These are phyloP conservation scores for Colletotrichum sansevieriae DNA, from an alignment of 2,329 filamentous ascomycete species.

Conservation along the genomic window DNA sequence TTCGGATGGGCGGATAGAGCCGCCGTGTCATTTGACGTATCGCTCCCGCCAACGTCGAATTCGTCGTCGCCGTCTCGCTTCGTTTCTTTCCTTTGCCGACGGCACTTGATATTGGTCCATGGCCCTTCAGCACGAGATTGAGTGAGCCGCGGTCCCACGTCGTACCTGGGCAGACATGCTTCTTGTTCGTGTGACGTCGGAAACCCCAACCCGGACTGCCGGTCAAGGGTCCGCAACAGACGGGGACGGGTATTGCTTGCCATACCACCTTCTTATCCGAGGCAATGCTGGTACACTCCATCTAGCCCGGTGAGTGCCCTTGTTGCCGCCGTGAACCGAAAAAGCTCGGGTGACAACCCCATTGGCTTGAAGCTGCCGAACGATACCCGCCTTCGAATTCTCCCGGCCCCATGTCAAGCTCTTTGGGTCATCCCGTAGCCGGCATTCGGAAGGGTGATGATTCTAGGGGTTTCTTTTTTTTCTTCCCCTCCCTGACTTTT, in stretches of 20 bases:
- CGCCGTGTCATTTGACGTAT: slow-evolving; percentile 7
- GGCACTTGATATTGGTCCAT: background rate
- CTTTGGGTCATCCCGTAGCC: background rate
- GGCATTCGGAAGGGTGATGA: slow-evolving; percentile 6
- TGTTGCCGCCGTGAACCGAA: background rate
- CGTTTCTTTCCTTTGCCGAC: background rate
- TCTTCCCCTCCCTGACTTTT: no score
- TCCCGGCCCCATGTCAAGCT: slow-evolving; percentile 5
- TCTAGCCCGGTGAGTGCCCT: background rate
- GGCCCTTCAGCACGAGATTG: background rate
- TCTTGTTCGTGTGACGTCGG: slow-evolving; percentile 24
- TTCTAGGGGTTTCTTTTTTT: background rate
- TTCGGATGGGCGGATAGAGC: slow-evolving; percentile 15
- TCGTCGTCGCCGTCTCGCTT: slow-evolving; percentile 5
- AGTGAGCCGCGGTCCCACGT: slow-evolving; percentile 9
- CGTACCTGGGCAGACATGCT: slow-evolving; percentile 29
- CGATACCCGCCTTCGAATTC: background rate
- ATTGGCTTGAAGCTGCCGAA: background rate
- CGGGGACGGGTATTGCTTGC: background rate
- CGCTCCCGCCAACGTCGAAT: background rate
- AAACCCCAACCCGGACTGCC: background rate
- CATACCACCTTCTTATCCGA: slow-evolving; percentile 2
- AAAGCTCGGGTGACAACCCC: background rate
- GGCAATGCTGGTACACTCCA: background rate
- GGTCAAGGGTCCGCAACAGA: slow-evolving; percentile 10